phyloP scores from a whole-genome alignment of 768 basidiomycete genomes.

The Udeniomyces megalosporus region DNA sequence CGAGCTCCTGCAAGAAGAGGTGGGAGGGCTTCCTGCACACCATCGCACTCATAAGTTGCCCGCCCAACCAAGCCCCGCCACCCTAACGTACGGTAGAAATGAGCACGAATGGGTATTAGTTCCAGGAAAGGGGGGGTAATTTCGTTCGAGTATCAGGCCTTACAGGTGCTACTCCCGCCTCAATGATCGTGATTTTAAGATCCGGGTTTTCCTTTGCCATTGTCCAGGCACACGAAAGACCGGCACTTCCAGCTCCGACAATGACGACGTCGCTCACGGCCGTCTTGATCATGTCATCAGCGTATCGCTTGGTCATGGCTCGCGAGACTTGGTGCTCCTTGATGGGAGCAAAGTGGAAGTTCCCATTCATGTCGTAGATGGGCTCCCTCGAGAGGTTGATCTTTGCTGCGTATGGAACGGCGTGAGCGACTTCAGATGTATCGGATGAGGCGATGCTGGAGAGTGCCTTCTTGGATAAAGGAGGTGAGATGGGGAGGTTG shows the following conservation, averaged over 20 bases:
- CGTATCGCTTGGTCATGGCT: slow-evolving; percentile 67
- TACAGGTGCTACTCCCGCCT: slow-evolving; percentile 64
- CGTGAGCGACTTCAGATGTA: background rate
- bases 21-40: slow-evolving; percentile 65
- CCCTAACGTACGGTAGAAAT: no score
- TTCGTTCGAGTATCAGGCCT: slow-evolving; percentile 25
- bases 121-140: background rate
- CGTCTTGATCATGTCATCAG: slow-evolving; percentile 45
- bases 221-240: slow-evolving; percentile 57
- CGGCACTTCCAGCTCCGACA: slow-evolving; percentile 51
- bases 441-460: background rate
- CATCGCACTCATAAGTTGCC: slow-evolving; percentile 66
- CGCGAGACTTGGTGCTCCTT: slow-evolving; percentile 50
- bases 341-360: slow-evolving; percentile 33
- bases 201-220: slow-evolving; percentile 53
- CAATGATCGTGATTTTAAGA: slow-evolving; percentile 48
- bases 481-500: slow-evolving; percentile 14
- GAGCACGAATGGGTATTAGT: no score
- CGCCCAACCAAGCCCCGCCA: slow-evolving; percentile 52
- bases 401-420: background rate
- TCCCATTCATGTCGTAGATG: slow-evolving; percentile 40
- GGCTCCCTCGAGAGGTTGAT: background rate
- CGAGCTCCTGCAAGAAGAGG: slow-evolving; percentile 50
- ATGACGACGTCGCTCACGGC: slow-evolving; percentile 63
- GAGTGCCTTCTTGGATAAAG: background rate